These are phyloP conservation scores for Plasmopara muralis DNA, from an alignment of 352 stramenopile genomes.

Conservation along the genomic window DNA sequence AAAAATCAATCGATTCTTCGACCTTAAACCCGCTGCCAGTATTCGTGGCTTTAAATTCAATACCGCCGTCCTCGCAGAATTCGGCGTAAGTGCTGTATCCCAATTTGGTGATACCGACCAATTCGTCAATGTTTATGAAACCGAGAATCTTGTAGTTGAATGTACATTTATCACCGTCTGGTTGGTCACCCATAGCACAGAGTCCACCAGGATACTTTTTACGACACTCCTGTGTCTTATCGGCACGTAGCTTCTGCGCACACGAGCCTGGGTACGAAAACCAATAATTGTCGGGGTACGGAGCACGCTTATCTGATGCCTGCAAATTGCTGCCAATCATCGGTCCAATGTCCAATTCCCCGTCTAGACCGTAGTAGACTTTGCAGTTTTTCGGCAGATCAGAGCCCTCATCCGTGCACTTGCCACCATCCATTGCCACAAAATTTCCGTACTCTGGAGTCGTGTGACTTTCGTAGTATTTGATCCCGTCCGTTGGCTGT, in stretches of 20 bases:
- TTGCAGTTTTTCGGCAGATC: slow-evolving; percentile 33
- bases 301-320: slow-evolving; percentile 40
- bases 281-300: slow-evolving; percentile 75
- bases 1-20: slow-evolving; percentile 50
- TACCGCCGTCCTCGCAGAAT: slow-evolving; percentile 48
- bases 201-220: slow-evolving; percentile 31
- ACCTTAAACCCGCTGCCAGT: slow-evolving; percentile 25
- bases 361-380: slow-evolving; percentile 41
- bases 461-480: slow-evolving; percentile 35
- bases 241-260: slow-evolving; percentile 27
- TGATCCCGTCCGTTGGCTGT: slow-evolving; percentile 36
- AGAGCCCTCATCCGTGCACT: slow-evolving; percentile 43
- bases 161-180: slow-evolving; percentile 51
- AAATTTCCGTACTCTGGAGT: slow-evolving; percentile 46
- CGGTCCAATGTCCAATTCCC: slow-evolving; percentile 34
- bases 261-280: slow-evolving; percentile 76
- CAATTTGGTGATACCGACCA: slow-evolving; percentile 61
- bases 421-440: slow-evolving; percentile 47
- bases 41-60: slow-evolving; percentile 45
- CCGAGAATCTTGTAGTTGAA: slow-evolving; percentile 63
- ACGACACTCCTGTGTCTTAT: slow-evolving; percentile 43
- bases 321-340: slow-evolving; percentile 40
- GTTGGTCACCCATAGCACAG: slow-evolving; percentile 32
- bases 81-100: slow-evolving; percentile 48
- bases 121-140: slow-evolving; percentile 50